These are phyloP conservation scores for Camillea tinctor DNA, from an alignment of 2,329 filamentous ascomycete species.

Conservation along the genomic window DNA sequence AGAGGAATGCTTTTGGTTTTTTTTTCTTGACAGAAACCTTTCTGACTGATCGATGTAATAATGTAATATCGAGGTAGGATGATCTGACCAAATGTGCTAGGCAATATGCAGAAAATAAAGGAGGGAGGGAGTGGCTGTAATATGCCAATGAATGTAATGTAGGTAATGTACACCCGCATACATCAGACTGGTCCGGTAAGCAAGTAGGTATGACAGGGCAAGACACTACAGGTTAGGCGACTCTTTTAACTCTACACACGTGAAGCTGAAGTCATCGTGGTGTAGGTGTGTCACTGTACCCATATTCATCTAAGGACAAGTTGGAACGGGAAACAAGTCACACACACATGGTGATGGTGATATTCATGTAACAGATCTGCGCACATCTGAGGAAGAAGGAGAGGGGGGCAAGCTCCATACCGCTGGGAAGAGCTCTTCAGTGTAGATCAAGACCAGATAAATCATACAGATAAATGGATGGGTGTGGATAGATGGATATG, in stretches of 20 bases:
- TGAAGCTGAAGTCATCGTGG: not conserved
- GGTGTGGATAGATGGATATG: too few relatives aligned
- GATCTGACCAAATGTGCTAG: conserved; percentile 9
- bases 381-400: not conserved
- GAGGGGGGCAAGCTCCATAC: too few relatives aligned
- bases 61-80: not conserved
- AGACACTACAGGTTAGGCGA: not conserved
- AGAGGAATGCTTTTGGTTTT: conserved; percentile 10
- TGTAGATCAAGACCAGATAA: conserved; percentile 2
- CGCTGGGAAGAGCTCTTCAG: not conserved
- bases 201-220: not conserved
- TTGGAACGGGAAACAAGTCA: not conserved
- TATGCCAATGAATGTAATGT: not conserved
- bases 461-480: too few relatives aligned
- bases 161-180: not conserved
- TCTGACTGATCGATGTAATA: conserved; percentile 1
- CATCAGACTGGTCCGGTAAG: not conserved
- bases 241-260: not conserved
- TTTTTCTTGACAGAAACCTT: not conserved
- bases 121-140: not conserved
- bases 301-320: not conserved
- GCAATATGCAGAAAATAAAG: not conserved
- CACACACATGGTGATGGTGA: not conserved
- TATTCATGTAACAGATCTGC: not conserved
- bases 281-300: not conserved